Evolutionary conservation across 73 alveolate genomes (phyloP).

Genomic region (Durusdinium trenchii): DNA sequence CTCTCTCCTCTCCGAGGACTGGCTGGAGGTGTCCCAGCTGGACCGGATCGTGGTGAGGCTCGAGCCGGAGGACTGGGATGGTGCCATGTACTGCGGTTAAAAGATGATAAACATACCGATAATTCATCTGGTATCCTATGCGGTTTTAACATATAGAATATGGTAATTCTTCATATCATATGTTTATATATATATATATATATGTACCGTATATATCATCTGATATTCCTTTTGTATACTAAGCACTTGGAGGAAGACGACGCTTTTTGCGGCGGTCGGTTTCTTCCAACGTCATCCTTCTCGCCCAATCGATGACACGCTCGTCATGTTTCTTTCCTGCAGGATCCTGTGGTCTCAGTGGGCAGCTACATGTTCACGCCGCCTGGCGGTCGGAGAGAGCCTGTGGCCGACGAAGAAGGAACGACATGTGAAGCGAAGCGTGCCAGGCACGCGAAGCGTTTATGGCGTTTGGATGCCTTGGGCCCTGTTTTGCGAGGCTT

Average conservation of each 20-base stretch:
- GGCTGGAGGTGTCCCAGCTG: constrained; percentile 70
- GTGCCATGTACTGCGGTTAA: background rate
- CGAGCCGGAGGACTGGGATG: constrained; percentile 67
- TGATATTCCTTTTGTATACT: too few species aligned
- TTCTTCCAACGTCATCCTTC: too few species aligned
- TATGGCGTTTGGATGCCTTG: too few species aligned
- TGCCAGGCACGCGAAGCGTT: too few species aligned
- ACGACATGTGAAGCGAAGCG: too few species aligned
- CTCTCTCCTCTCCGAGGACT: too few species aligned
- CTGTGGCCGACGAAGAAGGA: too few species aligned
- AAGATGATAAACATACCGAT: background rate
- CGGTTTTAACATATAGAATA: background rate
- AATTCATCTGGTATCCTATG: background rate
- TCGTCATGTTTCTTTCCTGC: too few species aligned
- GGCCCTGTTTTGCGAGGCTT: too few species aligned
- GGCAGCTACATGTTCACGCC: constrained; percentile 75
- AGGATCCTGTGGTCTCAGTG: constrained; percentile 48
- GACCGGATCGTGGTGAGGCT: constrained; percentile 57
- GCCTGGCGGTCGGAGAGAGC: background rate
- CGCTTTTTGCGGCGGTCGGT: background rate
- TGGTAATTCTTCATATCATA: background rate
- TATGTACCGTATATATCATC: background rate
- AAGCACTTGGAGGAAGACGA: background rate
- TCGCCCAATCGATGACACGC: too few species aligned
- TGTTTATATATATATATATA: too few species aligned